Evolutionary conservation across 2,329 filamentous ascomycete genomes (phyloP).

Genomic region (Monosporascus sp.): DNA sequence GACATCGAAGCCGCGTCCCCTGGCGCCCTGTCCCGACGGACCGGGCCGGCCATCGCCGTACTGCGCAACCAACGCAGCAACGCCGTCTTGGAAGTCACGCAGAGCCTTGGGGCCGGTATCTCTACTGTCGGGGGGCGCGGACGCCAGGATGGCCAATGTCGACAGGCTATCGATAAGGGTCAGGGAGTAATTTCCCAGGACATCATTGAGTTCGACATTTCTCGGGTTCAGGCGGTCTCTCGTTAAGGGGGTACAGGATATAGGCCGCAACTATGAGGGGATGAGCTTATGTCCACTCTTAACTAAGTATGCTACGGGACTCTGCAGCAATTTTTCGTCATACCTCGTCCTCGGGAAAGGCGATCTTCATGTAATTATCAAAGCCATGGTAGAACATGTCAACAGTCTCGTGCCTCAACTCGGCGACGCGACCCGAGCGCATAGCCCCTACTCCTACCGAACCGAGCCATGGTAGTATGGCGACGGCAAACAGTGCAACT

Average conservation of each 20-base stretch:
- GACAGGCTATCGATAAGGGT: conserved; percentile 94
- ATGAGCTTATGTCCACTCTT: conserved; percentile 16
- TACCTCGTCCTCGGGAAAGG: conserved; percentile 92
- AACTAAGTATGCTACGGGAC: neutral
- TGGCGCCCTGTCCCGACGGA: conserved; percentile 61
- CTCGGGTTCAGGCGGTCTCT: conserved; percentile 75
- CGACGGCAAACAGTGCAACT: conserved; percentile 15
- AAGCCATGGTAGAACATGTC: conserved; percentile 96
- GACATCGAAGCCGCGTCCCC: conserved; percentile 80
- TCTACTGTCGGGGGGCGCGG: conserved; percentile 54
- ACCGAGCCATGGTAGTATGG: conserved; percentile 36
- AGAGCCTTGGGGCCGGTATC: conserved; percentile 57
- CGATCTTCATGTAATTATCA: conserved; percentile 88
- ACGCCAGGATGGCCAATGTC: conserved; percentile 87
- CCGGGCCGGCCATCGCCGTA: conserved; percentile 81
- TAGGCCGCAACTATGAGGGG: conserved; percentile 62
- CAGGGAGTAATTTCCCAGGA: conserved; percentile 92
- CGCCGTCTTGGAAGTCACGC: conserved; percentile 72
- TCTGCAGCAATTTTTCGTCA: neutral
- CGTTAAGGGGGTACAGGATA: conserved; percentile 78
- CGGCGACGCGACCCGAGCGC: conserved; percentile 48
- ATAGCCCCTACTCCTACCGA: conserved; percentile 40
- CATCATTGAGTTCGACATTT: conserved; percentile 87
- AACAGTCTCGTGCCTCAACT: conserved; percentile 55
- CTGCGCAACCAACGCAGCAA: conserved; percentile 68